Evolutionary conservation across 495 filamentous ascomycete species (phyloP), one percentile per base, ranked within the genome.

Genomic region (Penicillium malachiteum): DNA sequence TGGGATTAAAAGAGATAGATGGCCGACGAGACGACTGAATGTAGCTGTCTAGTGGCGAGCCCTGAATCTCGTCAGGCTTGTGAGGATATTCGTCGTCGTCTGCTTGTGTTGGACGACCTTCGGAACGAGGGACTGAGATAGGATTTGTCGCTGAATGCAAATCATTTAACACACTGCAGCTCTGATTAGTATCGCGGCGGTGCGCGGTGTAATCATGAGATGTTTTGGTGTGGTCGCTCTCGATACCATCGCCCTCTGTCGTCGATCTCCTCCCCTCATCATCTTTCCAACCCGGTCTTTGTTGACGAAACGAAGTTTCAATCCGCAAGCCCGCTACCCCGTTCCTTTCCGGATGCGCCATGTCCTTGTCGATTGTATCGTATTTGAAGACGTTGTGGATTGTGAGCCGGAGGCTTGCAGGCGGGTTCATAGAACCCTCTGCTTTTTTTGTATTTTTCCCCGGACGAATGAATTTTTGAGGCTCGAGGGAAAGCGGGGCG

Each of bases 61-160:
- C 63, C 4, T 64, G 65, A 11, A 75, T 41, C 41, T 78, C 72
- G 17, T 77, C 74, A 26, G 76, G 76, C 52, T 72, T 72, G 48
- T 78, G 71, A 4, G 76, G 73, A 14, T 65, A 76, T 26, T 54
- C 61, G 39, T 67, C 59, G 34, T 37, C 34, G 52, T 65, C 62
- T 31, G 65, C 63, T 41, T 55, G 57, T 12, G 32, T 49, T 7
- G 55, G 44, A 42, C 62, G 63, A 16, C 74, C 69, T 57, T 71
- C 68, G 52, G 63, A 57, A 48, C 76, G 76, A 47, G 76, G 76
- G 38, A 78, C 76, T 30, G 71, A 74, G 34, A 78, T 78, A 35
- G 76, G 76, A 56, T 73, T 72, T 39, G 76, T 78, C 54, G 62
- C 70, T 58, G 74, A 77, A 64, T 77, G 74, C 44, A 77, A 64